phyloP scores from a whole-genome alignment of 1,284 basidiomycete genomes.

The Tilletia horrida region DNA sequence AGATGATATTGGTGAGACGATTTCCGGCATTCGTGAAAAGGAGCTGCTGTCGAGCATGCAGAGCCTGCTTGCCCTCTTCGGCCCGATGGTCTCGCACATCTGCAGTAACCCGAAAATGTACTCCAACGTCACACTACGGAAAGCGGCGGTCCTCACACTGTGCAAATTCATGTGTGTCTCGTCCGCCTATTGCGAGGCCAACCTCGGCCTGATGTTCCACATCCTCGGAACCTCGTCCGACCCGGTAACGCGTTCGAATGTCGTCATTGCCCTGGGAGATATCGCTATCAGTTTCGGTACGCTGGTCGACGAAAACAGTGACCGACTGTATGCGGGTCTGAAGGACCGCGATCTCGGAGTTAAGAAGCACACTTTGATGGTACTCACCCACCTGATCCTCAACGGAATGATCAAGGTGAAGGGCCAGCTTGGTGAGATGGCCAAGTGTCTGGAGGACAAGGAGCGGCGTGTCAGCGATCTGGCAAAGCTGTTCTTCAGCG shows the following conservation, averaged over 20 bases:
- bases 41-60: slow-evolving; percentile 81
- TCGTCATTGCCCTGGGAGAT: slow-evolving; percentile 94
- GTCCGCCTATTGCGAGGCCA: slow-evolving; percentile 84
- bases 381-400: slow-evolving; percentile 90
- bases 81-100: slow-evolving; percentile 83
- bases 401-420: slow-evolving; percentile 99
- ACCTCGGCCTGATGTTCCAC: slow-evolving; percentile 85
- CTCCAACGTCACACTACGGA: slow-evolving; percentile 74
- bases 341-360: slow-evolving; percentile 81
- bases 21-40: slow-evolving; percentile 75
- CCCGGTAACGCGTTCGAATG: slow-evolving; percentile 84
- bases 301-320: slow-evolving; percentile 94
- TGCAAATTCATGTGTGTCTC: slow-evolving; percentile 97
- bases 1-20: slow-evolving; percentile 92
- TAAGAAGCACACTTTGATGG: slow-evolving; percentile 99
- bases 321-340: slow-evolving; percentile 88
- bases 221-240: slow-evolving; percentile 87
- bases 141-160: slow-evolving; percentile 81
- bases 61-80: slow-evolving; percentile 81
- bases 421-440: slow-evolving; percentile 98
- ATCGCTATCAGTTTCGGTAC: slow-evolving; percentile 94
- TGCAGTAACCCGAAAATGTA: slow-evolving; percentile 64
- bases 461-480: slow-evolving; percentile 84
- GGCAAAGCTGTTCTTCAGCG: slow-evolving; percentile 94
- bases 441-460: slow-evolving; percentile 93